Base-by-base conservation (phyloP, 2,329 filamentous ascomycete genomes). In the Tolypocladium paradoxum region DNA sequence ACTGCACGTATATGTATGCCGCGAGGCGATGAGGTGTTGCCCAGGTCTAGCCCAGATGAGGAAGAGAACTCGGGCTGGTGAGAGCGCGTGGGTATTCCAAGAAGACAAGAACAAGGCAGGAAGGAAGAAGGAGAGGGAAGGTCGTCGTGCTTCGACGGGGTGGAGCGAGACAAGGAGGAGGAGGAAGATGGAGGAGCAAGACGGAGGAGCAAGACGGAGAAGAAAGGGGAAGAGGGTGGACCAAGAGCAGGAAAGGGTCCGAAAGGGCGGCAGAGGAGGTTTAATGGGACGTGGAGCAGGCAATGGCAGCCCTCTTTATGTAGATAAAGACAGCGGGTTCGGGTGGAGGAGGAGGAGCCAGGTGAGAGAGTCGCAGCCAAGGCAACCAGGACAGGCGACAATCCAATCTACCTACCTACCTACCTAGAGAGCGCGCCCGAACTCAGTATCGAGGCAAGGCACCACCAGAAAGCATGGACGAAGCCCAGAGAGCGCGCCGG, bases 21-120 rank as follows among this genome's bases (percentile, higher is more conserved):
- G 27, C 38, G 51, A 24, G 9, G 46, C 33, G 24, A 54, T 51
- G 31, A 36, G 36, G 49, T 52, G 27, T 54, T 53, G 24, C 27
- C 40, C 31, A 40, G 40, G 24, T 48, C 34, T 4, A 43, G 9
- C 47, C n/a, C n/a, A n/a, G n/a, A n/a, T n/a, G n/a, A 11, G 2
- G 31, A 33, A 11, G 31, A 33, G 8, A 3, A 33, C 12, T 33
- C 48, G 22, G n/a, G 22, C 12, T 24, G 37, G 31, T 6, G 24
- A 18, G 37, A 5, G 20, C 12, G 33, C 7, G 20, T 6, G 8
- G 4, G 34, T 9, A 33, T 33, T 2, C 31, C n/a, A n/a, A n/a
- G n/a, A 22, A 36, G 34, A 18, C 12, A 33, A 16, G 18, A 12
- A 12, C 24, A 31, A n/a, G 43, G 37, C 24, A 38, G 34, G 38